Evolutionary conservation across 768 basidiomycete species (phyloP).

Genomic region (Trametes cingulata): DNA sequence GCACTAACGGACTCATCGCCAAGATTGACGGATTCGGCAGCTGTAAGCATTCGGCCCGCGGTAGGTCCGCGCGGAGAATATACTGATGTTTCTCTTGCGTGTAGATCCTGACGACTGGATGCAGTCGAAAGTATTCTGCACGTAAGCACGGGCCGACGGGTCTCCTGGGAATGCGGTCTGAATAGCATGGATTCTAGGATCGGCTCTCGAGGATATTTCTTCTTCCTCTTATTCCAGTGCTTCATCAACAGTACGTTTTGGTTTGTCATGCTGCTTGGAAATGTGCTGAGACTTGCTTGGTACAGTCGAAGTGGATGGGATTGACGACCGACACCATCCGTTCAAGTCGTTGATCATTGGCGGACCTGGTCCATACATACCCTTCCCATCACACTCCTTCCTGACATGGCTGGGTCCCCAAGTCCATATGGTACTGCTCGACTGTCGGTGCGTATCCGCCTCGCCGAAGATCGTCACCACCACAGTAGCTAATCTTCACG

Average conservation of each 20-base stretch:
- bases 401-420: constrained; percentile 80
- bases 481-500: no score
- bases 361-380: constrained; percentile 72
- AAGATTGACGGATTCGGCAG: constrained; percentile 85
- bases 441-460: constrained; percentile 64
- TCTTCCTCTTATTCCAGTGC: constrained; percentile 92
- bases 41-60: constrained; percentile 47
- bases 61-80: not conserved
- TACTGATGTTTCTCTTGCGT: constrained; percentile 8
- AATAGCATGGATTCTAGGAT: constrained; percentile 50
- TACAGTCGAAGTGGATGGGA: constrained; percentile 73
- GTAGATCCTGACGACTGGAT: constrained; percentile 84
- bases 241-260: constrained; percentile 69
- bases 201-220: constrained; percentile 86
- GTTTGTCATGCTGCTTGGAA: not conserved
- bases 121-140: constrained; percentile 66
- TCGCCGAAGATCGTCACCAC: not conserved
- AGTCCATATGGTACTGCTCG: constrained; percentile 71
- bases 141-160: constrained; percentile 42
- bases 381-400: constrained; percentile 80
- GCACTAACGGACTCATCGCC: not conserved
- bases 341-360: constrained; percentile 78
- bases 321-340: constrained; percentile 64
- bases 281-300: no score
- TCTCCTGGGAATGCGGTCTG: not conserved